Conservation (phyloP, 768 basidiomycete genomes). For the Clavaria fumosa region DNA sequence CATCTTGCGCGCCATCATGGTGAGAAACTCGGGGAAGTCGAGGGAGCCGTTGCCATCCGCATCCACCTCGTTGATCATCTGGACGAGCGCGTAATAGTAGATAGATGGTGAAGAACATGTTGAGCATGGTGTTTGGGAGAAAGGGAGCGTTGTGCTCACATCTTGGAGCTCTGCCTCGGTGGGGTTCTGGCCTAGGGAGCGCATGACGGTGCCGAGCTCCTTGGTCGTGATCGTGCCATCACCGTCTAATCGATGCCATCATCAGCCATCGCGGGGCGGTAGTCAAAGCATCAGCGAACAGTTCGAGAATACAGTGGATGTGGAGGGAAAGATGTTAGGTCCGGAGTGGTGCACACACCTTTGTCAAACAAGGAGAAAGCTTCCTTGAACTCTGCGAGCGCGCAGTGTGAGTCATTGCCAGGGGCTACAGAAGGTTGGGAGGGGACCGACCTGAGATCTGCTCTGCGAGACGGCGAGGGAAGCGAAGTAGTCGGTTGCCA, state of each 20-base stretch:
- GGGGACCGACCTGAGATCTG: too few species aligned
- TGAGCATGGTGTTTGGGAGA: too few species aligned
- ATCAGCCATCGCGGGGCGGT: too few species aligned
- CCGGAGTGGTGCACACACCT: slow-evolving; percentile 31
- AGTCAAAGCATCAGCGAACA: background rate
- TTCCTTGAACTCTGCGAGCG: slow-evolving; percentile 83
- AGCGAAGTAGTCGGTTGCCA: too few species aligned
- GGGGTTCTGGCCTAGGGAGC: slow-evolving; percentile 84
- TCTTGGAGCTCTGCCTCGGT: slow-evolving; percentile 85
- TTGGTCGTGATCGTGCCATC: slow-evolving; percentile 87
- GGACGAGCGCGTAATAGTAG: background rate
- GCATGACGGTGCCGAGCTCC: slow-evolving; percentile 89
- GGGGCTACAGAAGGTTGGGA: too few species aligned
- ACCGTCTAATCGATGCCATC: slow-evolving; percentile 39
- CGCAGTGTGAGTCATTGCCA: slow-evolving; percentile 6
- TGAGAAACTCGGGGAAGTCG: slow-evolving; percentile 72
- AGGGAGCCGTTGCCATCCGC: slow-evolving; percentile 81
- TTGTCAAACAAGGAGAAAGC: slow-evolving; percentile 97
- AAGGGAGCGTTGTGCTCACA: slow-evolving; percentile 91
- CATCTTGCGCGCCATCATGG: slow-evolving; percentile 82
- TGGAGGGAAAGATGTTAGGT: background rate
- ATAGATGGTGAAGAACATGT: background rate
- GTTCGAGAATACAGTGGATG: too few species aligned
- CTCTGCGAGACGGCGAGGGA: too few species aligned
- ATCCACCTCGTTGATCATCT: slow-evolving; percentile 22